Percentiles rank a stretch among this genome's conserved stretches.
Conservation (phyloP, 1,284 basidiomycete genomes). For the Tausonia pullulans region DNA sequence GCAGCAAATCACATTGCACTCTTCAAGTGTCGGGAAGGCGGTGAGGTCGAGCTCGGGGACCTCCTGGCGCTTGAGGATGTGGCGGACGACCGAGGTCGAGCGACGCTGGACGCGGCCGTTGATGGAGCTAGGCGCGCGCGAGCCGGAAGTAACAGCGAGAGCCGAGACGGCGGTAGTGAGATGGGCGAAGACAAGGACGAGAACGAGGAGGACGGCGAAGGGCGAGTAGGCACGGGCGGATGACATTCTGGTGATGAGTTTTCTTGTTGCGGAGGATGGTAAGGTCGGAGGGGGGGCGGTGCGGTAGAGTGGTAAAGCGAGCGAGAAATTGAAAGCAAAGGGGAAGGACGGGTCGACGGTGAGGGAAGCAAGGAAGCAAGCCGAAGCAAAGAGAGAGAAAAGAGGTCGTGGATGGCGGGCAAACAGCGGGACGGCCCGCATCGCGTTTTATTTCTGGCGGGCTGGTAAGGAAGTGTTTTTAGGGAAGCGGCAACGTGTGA, state of each 20-base stretch:
- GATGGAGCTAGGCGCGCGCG: neutral
- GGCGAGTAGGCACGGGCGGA: neutral
- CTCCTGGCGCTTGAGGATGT: neutral
- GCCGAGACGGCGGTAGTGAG: neutral
- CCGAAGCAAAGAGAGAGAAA: neutral
- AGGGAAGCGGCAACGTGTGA: no score
- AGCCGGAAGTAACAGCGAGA: neutral
- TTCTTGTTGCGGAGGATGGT: neutral
- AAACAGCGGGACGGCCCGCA: neutral
- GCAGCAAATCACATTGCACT: neutral
- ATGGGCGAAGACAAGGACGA: neutral
- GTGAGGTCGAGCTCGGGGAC: neutral
- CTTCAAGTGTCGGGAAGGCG: neutral
- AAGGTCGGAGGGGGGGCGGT: neutral
- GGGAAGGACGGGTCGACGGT: neutral
- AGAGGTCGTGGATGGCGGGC: neutral
- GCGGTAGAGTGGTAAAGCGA: neutral
- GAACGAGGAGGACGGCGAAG: neutral
- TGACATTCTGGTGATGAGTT: no score
- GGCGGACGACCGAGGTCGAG: conserved; percentile 1
- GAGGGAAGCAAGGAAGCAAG: neutral
- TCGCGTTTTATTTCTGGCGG: no score
- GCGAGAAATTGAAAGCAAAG: neutral
- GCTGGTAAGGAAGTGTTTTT: no score
- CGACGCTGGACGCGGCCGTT: neutral